These are phyloP conservation scores for Eleusine coracana DNA, from an alignment of 176 grass and related monocot species.

Conservation along the genomic window DNA sequence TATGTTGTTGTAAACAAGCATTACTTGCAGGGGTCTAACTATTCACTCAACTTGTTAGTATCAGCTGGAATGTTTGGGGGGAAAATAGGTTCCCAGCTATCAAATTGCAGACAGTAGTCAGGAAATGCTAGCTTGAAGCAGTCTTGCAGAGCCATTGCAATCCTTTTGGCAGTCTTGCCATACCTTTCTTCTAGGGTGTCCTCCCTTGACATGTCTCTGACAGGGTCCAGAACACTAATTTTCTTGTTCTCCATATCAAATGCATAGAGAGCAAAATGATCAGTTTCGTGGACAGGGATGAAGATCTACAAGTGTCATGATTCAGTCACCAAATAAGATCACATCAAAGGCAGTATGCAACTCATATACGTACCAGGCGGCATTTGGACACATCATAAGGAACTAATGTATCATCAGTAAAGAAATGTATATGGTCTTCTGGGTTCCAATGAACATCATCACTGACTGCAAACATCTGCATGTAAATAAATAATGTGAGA, in stretches of 20 bases:
- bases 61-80: neutral
- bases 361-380: neutral
- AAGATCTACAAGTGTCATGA: neutral
- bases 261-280: neutral
- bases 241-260: neutral
- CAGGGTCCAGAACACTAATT: neutral
- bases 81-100: neutral
- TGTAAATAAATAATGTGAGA: too few species aligned
- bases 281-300: neutral
- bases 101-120: neutral
- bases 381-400: neutral
- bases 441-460: neutral
- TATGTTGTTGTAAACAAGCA: too few species aligned
- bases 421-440: neutral
- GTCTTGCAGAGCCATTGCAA: neutral
- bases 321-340: too few species aligned
- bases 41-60: neutral
- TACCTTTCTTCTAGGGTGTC: neutral
- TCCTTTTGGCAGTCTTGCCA: neutral
- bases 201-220: too few species aligned
- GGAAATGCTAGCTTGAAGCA: neutral
- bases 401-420: neutral
- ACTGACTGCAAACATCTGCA: neutral
- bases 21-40: too few species aligned
- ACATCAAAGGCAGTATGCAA: rapidly evolving